These are phyloP conservation scores for Cutaneotrichosporon curvatum DNA, from an alignment of 1,284 basidiomycete genomes.

Conservation along the genomic window DNA sequence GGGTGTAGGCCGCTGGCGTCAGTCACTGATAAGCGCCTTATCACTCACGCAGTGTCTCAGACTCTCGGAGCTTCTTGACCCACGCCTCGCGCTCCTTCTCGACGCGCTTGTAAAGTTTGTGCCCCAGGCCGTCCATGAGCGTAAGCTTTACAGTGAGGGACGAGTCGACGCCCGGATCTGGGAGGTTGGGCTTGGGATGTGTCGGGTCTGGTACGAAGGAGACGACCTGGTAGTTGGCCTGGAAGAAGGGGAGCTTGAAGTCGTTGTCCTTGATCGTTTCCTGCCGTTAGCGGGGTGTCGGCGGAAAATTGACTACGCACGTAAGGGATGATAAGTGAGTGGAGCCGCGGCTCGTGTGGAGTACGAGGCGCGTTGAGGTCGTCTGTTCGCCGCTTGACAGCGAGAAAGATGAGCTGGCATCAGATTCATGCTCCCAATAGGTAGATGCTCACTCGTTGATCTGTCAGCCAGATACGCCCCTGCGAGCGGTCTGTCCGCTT, in stretches of 20 bases:
- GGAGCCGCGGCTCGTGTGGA: constrained; percentile 16
- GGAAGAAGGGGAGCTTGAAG: constrained; percentile 39
- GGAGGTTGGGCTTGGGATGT: constrained; percentile 16
- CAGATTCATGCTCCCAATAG: not conserved
- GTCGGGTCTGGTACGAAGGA: constrained; percentile 29
- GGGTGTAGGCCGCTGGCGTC: constrained; percentile 5
- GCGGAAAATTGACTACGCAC: too few relatives aligned
- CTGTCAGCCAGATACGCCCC: constrained; percentile 37
- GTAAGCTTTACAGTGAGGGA: constrained; percentile 27
- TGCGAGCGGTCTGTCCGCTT: constrained; percentile 30
- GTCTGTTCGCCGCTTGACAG: constrained; percentile 4
- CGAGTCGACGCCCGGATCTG: constrained; percentile 29
- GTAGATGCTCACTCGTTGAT: constrained; percentile 28
- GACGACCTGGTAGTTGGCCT: constrained; percentile 32
- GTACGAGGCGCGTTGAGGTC: constrained; percentile 11
- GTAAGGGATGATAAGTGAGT: constrained; percentile 32
- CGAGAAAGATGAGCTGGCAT: constrained; percentile 25
- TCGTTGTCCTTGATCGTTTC: constrained; percentile 16
- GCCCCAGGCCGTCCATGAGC: constrained; percentile 34
- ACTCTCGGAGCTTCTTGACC: constrained; percentile 19
- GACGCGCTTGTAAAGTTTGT: constrained; percentile 39
- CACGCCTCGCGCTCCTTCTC: constrained; percentile 32
- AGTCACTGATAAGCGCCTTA: not conserved
- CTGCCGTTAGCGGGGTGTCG: too few relatives aligned
- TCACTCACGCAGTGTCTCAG: constrained; percentile 36